phyloP scores from a whole-genome alignment of 2,329 filamentous ascomycete genomes.

The Neocucurbitaria cava region DNA sequence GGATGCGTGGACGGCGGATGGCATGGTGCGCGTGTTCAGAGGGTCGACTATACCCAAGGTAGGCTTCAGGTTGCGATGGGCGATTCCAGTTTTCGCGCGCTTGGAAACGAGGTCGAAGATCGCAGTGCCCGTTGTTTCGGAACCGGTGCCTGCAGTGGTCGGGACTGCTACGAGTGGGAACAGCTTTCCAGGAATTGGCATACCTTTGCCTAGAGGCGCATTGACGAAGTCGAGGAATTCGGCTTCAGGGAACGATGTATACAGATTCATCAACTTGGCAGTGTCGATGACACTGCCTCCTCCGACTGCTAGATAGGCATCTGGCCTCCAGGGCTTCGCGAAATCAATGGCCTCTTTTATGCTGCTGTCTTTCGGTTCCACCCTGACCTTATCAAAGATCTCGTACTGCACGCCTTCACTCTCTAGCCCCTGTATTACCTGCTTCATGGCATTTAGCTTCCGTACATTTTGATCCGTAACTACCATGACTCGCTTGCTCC shows the following conservation, averaged over 20 bases:
- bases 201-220: conserved; percentile 85
- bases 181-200: conserved; percentile 73
- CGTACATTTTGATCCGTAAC: conserved; percentile 87
- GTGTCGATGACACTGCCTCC: conserved; percentile 97
- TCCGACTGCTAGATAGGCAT: conserved; percentile 90
- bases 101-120: conserved; percentile 95
- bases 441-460: conserved; percentile 86
- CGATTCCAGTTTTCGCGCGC: conserved; percentile 93
- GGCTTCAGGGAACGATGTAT: conserved; percentile 87
- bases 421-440: conserved; percentile 80
- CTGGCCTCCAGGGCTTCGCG: conserved; percentile 78
- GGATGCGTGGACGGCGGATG: conserved; percentile 86
- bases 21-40: conserved; percentile 95
- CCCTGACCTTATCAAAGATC: conserved; percentile 79
- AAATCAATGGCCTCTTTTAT: conserved; percentile 90
- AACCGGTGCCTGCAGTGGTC: conserved; percentile 85
- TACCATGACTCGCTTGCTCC: conserved; percentile 84
- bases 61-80: conserved; percentile 93
- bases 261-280: conserved; percentile 98
- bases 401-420: conserved; percentile 80
- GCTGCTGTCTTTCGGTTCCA: conserved; percentile 95
- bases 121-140: conserved; percentile 95
- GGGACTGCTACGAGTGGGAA: conserved; percentile 82
- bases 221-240: conserved; percentile 98
- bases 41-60: conserved; percentile 87